Percentiles rank a stretch among this genome's conserved stretches.
Conservation (phyloP, 2,329 filamentous ascomycete genomes). For the Didymella pinodella region DNA sequence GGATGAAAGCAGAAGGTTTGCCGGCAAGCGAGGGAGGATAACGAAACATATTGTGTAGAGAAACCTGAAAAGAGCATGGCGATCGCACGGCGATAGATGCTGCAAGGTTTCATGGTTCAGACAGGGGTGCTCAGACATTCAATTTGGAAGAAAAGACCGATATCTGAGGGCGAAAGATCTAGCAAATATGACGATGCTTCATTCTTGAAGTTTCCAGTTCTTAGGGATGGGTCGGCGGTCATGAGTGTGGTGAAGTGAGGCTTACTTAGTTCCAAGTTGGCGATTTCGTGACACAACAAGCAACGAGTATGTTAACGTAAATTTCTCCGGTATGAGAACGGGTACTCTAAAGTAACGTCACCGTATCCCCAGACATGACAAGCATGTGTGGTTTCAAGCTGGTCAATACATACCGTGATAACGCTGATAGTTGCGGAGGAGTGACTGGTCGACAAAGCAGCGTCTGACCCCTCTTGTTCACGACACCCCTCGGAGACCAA, state of each 20-base stretch:
- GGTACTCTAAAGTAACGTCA: neutral
- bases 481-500: neutral
- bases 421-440: neutral
- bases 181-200: neutral
- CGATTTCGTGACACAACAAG: neutral
- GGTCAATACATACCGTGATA: neutral
- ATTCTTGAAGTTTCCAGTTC: neutral
- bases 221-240: neutral
- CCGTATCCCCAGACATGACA: neutral
- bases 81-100: neutral
- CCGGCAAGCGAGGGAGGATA: slow-evolving; percentile 1
- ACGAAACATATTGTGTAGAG: neutral
- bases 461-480: neutral
- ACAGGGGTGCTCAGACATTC: neutral
- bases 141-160: neutral
- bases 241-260: neutral
- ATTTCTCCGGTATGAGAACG: neutral
- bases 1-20: neutral
- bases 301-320: neutral
- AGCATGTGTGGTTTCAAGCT: neutral
- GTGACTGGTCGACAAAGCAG: neutral
- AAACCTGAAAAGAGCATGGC: neutral
- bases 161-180: neutral
- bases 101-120: no score
- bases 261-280: neutral